Base-by-base conservation (phyloP, 257 asterid species). In the Solanum microdontum region DNA sequence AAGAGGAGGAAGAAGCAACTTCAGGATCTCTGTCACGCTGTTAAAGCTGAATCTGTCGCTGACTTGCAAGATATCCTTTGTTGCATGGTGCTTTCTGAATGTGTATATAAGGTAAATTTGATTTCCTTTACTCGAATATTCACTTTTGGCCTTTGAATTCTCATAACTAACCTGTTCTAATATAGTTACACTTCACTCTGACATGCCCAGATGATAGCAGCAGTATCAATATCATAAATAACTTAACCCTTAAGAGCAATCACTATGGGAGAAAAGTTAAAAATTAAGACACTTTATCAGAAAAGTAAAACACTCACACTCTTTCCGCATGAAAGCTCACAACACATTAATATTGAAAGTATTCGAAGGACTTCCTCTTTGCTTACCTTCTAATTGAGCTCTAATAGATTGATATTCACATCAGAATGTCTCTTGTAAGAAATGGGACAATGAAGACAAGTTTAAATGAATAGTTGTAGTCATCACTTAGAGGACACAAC, bases 51-150 rank as follows among this genome's bases (percentile, higher is more conserved):
- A 76, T 93, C 98, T 24, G 84, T 94, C 9, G 55, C 96, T 51
- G 99, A 97, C 91, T 94, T 97, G 96, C 99, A 95, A 93, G 98
- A 97, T 39, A 95, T 97, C 77, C 88, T 97, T 72, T 97, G 99
- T 89, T 95, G 98, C 94, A 97, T 97, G 99, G 99, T 97, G 88
- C 97, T 97, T 83, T 93, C 99, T 68, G 99, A 97, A 90, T 95
- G 98, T 84, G 99, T 97, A 24, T 90, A 70, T 24, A 40, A 40
- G 82, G 72, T 36, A 72, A 58, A 43, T 74, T 74, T 58, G 30
- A 40, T 36, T 58, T 84, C 36, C 30, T 58, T 80, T 80, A 28
- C 40, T 28, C 26, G 39, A 80, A 45, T 36, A 28, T 21, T 17
- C 79, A 72, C 43, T 32, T 72, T 32, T 32, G n/a, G 2, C 23